Conservation (phyloP, 2,329 filamentous ascomycete species). For the Ascochyta lentis region DNA sequence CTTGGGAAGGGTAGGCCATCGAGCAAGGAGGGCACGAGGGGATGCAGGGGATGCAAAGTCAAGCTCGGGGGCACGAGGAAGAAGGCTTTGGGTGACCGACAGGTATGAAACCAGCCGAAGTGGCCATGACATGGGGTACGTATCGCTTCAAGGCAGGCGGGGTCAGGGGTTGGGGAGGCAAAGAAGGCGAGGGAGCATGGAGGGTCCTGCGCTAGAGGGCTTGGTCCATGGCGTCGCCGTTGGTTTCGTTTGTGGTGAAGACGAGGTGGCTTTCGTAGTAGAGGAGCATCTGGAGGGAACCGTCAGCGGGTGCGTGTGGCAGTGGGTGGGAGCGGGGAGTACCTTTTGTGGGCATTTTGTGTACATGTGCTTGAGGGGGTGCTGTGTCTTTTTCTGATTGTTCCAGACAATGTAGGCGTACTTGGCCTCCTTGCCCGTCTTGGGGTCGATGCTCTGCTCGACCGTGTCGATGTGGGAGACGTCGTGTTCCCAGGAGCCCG, state of each 20-base stretch:
- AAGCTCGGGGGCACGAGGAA: neutral
- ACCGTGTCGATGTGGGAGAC: constrained; percentile 75
- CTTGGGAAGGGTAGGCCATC: neutral
- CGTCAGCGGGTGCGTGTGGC: neutral
- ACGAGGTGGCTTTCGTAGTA: constrained; percentile 60
- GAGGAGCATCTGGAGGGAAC: constrained; percentile 46
- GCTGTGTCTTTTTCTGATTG: constrained; percentile 75
- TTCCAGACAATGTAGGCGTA: constrained; percentile 77
- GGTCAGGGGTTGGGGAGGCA: neutral
- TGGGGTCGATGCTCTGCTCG: constrained; percentile 61
- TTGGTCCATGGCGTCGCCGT: constrained; percentile 20
- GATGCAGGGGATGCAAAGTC: neutral
- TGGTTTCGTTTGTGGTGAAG: constrained; percentile 26
- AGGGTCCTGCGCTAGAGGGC: neutral
- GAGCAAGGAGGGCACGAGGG: neutral
- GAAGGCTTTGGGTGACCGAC: neutral
- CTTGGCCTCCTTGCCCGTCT: constrained; percentile 58
- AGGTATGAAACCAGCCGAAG: neutral
- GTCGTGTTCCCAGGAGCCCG: constrained; percentile 78
- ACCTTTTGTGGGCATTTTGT: constrained; percentile 80
- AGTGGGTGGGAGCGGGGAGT: neutral
- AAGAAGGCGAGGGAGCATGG: neutral
- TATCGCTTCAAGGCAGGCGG: neutral
- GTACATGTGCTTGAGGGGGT: constrained; percentile 72
- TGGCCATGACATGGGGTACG: neutral